Evolutionary conservation across 768 basidiomycete species (phyloP), one percentile per base, ranked within the genome.

Genomic region (Calocybe indica): DNA sequence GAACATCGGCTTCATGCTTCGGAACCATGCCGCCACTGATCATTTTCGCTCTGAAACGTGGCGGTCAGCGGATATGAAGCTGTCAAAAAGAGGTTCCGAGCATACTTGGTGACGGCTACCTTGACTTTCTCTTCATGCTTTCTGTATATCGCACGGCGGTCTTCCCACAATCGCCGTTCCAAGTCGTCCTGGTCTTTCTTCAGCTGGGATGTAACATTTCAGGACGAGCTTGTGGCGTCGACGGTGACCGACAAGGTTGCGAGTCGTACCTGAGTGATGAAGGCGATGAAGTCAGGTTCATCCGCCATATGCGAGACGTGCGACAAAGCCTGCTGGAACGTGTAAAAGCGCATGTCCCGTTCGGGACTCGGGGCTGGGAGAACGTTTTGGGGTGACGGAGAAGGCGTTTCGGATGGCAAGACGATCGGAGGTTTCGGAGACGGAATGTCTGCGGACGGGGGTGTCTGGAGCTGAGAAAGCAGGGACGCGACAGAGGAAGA

Each of bases 101-200:
- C 79, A 43, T 56, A 86, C 86, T 83, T 88, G 22, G 76, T 83
- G 51, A 69, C 72, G 12, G 85, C 80, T 22, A 82, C 69, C 53
- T 82, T 80, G 52, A 88, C 75, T 64, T 81, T 89, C 38, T 83
- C 80, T 52, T 86, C 79, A 51, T 88, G 83, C 55, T 80, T 82
- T 50, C 65, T 67, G 46, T 78, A 73, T 48, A 92, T 79, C 5
- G 69, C 69, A 31, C 69, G 67, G 46, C 90, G 73, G 54, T 87
- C 87, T 48, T 78, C 72, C 80, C 79, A 89, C 33, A 91, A 62
- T 49, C 73, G 74, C 51, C 67, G 73, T 62, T 92, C 90, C 32
- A 91, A 68, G 15, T 71, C 69, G 47, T 80, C 71, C 65, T 92
- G 90, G 42, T 87, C 84, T 45, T 75, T 63, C 62, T 80, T 85